Conservation (phyloP, 495 filamentous ascomycete species). For the Pyrenula massariospora region DNA sequence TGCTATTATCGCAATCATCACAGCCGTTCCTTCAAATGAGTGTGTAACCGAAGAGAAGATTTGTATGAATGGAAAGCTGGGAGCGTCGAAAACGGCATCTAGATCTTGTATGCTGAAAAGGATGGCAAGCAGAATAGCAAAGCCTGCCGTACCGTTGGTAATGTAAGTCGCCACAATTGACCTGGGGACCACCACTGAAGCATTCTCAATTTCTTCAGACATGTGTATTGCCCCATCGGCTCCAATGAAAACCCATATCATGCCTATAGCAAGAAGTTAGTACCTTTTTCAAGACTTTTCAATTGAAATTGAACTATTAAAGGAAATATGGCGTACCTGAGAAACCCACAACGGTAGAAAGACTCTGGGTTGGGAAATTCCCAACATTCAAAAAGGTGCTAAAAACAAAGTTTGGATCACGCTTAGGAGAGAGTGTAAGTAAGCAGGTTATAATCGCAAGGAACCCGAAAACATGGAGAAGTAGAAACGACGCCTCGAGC, state of each 20-base stretch:
- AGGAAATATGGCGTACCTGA: conserved; percentile 27
- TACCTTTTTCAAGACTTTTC: not conserved
- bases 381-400: conserved; percentile 33
- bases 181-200: conserved; percentile 29
- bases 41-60: conserved; percentile 33
- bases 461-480: conserved; percentile 38
- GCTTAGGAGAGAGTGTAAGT: conserved; percentile 32
- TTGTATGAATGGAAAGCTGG: conserved; percentile 37
- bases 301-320: conserved; percentile 20
- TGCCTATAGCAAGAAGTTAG: not conserved
- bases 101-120: conserved; percentile 34
- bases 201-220: conserved; percentile 41
- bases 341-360: conserved; percentile 33
- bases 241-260: conserved; percentile 18
- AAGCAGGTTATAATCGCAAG: conserved; percentile 40
- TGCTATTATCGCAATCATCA: conserved; percentile 32
- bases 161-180: conserved; percentile 31
- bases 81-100: conserved; percentile 17
- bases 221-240: conserved; percentile 17
- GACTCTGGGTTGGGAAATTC: conserved; percentile 26
- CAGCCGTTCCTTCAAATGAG: conserved; percentile 26
- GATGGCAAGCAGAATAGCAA: conserved; percentile 35
- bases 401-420: conserved; percentile 27
- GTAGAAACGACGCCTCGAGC: conserved; percentile 31
- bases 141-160: conserved; percentile 37